phyloP scores from a whole-genome alignment of 257 asterid genomes.

The Jaltomata sinuosa region DNA sequence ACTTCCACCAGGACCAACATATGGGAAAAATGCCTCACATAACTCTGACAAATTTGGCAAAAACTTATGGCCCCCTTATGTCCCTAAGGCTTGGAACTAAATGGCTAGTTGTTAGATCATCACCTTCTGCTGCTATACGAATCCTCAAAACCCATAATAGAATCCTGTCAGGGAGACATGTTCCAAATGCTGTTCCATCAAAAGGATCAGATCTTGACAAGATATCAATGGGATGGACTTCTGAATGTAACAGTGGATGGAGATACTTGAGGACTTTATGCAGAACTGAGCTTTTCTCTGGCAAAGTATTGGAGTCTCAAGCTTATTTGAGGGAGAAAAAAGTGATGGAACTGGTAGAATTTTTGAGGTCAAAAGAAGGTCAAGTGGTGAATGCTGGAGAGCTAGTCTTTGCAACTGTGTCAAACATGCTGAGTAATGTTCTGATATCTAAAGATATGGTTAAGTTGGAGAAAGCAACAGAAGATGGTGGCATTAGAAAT shows the following conservation, averaged over 20 bases:
- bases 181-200: conserved; percentile 10
- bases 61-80: conserved; percentile 31
- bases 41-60: conserved; percentile 16
- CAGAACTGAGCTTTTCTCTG: conserved; percentile 27
- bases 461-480: too few species aligned
- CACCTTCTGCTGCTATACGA: conserved; percentile 28
- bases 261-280: conserved; percentile 15
- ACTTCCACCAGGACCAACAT: conserved; percentile 47
- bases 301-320: conserved; percentile 18
- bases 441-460: too few species aligned
- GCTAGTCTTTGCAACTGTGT: too few species aligned
- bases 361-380: too few species aligned
- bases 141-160: conserved; percentile 27
- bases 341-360: too few species aligned
- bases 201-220: conserved; percentile 8
- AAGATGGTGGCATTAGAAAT: too few species aligned
- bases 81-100: conserved; percentile 22
- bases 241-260: conserved; percentile 11
- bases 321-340: too few species aligned
- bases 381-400: too few species aligned
- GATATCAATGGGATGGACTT: conserved; percentile 21
- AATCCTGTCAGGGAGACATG: conserved; percentile 11
- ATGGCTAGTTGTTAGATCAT: conserved; percentile 27
- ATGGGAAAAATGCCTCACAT: conserved; percentile 14
- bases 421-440: too few species aligned